Conservation (phyloP, 192 early-diverging fungal genomes). For the Podila horticola region DNA sequence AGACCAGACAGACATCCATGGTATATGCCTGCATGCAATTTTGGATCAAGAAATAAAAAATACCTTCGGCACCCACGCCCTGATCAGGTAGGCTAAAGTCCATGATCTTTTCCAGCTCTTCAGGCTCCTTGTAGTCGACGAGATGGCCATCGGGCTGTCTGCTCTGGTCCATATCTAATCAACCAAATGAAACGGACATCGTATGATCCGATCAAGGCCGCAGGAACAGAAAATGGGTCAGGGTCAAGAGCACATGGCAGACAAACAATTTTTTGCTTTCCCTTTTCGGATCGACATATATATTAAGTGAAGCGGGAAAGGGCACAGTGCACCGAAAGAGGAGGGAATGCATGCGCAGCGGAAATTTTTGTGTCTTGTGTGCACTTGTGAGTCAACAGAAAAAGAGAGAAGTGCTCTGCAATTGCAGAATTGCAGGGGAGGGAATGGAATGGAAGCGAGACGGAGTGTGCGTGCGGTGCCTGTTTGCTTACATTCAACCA, state of each 20-base stretch:
- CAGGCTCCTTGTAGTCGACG: slow-evolving; percentile 54
- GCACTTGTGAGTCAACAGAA: slow-evolving; percentile 33
- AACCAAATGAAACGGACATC: not conserved
- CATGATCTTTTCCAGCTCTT: slow-evolving; percentile 56
- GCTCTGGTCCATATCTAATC: slow-evolving; percentile 58
- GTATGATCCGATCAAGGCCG: not conserved
- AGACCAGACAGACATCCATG: not conserved
- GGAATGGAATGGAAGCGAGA: not conserved
- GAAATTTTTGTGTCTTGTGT: not conserved
- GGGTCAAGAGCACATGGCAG: no score
- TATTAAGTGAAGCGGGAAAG: not conserved
- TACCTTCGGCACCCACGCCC: slow-evolving; percentile 59
- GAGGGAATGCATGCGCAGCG: slow-evolving; percentile 22
- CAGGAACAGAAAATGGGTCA: no score
- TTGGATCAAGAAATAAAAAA: no score
- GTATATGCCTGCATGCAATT: not conserved
- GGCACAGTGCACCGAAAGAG: slow-evolving; percentile 19
- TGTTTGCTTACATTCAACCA: slow-evolving; percentile 52
- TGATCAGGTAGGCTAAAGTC: slow-evolving; percentile 58
- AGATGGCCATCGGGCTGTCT: slow-evolving; percentile 42
- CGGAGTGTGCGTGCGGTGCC: no score
- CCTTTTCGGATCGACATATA: slow-evolving; percentile 4
- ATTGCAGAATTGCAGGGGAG: not conserved
- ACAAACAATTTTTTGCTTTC: not conserved
- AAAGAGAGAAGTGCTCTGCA: not conserved